Evolutionary conservation across 1,139 yeast genomes (phyloP).

Genomic region (Debaryomycetaceae sp.): DNA sequence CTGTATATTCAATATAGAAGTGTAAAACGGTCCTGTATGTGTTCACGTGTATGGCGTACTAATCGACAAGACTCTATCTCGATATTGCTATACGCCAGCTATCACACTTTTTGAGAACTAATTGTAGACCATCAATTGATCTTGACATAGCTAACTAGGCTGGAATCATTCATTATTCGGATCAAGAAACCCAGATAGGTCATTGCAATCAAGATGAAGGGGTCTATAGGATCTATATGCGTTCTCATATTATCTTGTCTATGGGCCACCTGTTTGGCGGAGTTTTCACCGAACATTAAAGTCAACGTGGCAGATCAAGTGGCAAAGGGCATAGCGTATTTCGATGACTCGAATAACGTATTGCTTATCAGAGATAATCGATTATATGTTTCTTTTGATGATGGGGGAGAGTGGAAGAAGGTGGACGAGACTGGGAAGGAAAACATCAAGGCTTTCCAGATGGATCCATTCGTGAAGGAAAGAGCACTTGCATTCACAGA

Average conservation of each 20-base stretch:
- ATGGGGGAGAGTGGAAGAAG: conserved; percentile 54
- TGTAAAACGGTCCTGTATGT: not conserved
- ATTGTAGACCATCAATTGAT: not conserved
- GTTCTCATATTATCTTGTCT: not conserved
- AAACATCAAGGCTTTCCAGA: conserved; percentile 23
- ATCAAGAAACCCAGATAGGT: not conserved
- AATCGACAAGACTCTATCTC: not conserved
- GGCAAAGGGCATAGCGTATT: conserved; percentile 31
- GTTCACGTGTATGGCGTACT: not conserved
- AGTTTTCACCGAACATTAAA: conserved; percentile 19
- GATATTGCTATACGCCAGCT: not conserved
- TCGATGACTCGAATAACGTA: conserved; percentile 55
- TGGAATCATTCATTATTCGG: not conserved
- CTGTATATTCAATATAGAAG: too few species aligned
- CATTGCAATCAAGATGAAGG: not conserved
- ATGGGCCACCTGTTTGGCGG: conserved; percentile 7
- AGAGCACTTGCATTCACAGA: conserved; percentile 50
- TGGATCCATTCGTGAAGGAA: conserved; percentile 43
- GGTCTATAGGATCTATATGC: not conserved
- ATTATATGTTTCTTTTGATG: conserved; percentile 48
- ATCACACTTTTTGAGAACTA: not conserved
- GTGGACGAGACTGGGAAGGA: conserved; percentile 28
- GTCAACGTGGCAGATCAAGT: conserved; percentile 7
- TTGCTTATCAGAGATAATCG: conserved; percentile 31
- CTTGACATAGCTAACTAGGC: not conserved